Percentiles rank a stretch among this genome's conserved stretches.
Evolutionary conservation across 2,329 filamentous ascomycete genomes (phyloP).

Genomic region (Hypoxylon sp.): DNA sequence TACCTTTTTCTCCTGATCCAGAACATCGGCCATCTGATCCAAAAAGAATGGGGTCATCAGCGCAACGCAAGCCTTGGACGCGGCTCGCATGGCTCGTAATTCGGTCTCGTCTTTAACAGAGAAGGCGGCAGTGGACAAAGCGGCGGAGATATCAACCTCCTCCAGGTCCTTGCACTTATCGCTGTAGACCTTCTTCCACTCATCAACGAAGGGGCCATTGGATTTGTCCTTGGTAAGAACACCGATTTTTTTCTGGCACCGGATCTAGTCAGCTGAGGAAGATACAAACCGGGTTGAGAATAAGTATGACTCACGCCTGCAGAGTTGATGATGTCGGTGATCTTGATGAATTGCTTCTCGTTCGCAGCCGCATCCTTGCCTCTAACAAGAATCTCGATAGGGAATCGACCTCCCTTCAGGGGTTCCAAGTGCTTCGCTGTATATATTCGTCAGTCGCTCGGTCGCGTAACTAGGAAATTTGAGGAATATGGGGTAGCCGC

Average conservation of each 20-base stretch:
- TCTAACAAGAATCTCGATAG: conserved; percentile 90
- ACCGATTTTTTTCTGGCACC: conserved; percentile 84
- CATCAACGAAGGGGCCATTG: conserved; percentile 89
- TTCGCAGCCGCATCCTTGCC: conserved; percentile 94
- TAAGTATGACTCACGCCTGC: conserved; percentile 75
- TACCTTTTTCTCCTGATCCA: conserved; percentile 97
- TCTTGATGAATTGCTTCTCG: conserved; percentile 87
- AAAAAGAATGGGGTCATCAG: conserved; percentile 97
- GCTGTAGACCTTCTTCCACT: conserved; percentile 89
- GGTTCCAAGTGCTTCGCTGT: conserved; percentile 92
- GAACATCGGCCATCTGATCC: conserved; percentile 95
- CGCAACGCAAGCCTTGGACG: conserved; percentile 92
- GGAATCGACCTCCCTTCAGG: conserved; percentile 91
- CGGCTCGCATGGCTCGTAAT: conserved; percentile 92
- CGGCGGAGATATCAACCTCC: conserved; percentile 86
- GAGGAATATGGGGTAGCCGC: conserved; percentile 19
- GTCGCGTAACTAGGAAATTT: conserved; percentile 4
- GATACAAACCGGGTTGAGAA: background rate
- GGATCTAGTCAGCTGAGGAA: conserved; percentile 34
- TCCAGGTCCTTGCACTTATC: conserved; percentile 87
- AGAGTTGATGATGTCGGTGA: conserved; percentile 86
- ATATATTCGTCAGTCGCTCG: conserved; percentile 52
- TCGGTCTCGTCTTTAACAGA: conserved; percentile 96
- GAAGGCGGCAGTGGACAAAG: conserved; percentile 86
- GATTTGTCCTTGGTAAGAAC: conserved; percentile 87